Conservation (phyloP, 2,329 filamentous ascomycete genomes). For the Calycina herbarum region DNA sequence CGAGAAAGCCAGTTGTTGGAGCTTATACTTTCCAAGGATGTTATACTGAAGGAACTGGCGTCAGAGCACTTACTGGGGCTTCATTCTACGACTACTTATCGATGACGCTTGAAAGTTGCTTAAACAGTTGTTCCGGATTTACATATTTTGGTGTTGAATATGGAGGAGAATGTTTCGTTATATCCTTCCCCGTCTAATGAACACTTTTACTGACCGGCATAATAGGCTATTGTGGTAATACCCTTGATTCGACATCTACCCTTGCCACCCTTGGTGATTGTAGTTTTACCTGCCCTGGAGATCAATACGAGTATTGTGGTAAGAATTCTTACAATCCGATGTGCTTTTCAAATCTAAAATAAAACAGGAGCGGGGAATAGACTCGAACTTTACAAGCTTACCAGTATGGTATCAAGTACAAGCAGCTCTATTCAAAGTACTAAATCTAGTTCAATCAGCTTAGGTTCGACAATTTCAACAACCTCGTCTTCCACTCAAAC, state of each 20-base stretch:
- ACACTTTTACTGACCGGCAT: slow-evolving; percentile 21
- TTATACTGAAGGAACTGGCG: slow-evolving; percentile 25
- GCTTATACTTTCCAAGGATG: slow-evolving; percentile 30
- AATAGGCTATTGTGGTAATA: slow-evolving; percentile 37
- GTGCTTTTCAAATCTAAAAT: not conserved
- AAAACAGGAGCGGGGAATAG: slow-evolving; percentile 28
- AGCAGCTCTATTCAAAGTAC: slow-evolving; percentile 8
- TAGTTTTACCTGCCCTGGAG: slow-evolving; percentile 32
- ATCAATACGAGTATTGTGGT: slow-evolving; percentile 38
- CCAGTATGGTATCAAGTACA: slow-evolving; percentile 15
- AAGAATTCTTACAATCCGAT: not conserved
- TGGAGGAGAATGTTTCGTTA: slow-evolving; percentile 35
- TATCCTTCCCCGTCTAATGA: not conserved
- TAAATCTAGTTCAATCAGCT: slow-evolving; percentile 7
- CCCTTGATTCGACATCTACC: slow-evolving; percentile 21
- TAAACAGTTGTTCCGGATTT: slow-evolving; percentile 34
- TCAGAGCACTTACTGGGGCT: slow-evolving; percentile 24
- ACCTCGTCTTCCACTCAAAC: not conserved
- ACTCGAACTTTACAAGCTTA: slow-evolving; percentile 39
- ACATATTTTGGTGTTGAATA: slow-evolving; percentile 43
- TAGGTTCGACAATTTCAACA: not conserved
- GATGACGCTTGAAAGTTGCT: slow-evolving; percentile 39
- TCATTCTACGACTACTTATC: slow-evolving; percentile 27
- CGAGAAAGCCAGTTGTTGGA: slow-evolving; percentile 26
- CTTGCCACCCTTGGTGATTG: slow-evolving; percentile 26